Evolutionary conservation across 2,329 filamentous ascomycete species (phyloP).

Genomic region (Xylaria sp.): DNA sequence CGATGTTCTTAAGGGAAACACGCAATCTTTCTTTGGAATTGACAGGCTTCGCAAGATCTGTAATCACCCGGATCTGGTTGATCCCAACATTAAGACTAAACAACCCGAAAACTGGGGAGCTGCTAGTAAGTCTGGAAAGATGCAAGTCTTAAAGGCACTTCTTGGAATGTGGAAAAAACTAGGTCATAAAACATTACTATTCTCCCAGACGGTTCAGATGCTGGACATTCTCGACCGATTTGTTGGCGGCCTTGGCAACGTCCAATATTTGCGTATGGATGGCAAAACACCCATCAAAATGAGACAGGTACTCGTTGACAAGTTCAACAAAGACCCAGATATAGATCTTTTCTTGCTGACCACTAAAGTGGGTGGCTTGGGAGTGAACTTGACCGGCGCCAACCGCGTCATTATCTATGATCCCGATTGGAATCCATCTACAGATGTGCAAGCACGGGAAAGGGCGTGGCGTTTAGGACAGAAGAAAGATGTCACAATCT

Average conservation of each 20-base stretch:
- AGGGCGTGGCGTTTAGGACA: constrained; percentile 95
- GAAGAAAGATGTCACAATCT: constrained; percentile 94
- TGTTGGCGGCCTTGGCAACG: constrained; percentile 70
- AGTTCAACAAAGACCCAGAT: constrained; percentile 84
- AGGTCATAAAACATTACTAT: constrained; percentile 92
- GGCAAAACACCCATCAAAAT: constrained; percentile 88
- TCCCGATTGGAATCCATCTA: constrained; percentile 98
- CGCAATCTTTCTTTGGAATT: constrained; percentile 87
- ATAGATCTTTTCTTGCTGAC: constrained; percentile 92
- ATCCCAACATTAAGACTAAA: constrained; percentile 67
- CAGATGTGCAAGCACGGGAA: constrained; percentile 93
- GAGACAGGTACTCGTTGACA: constrained; percentile 89
- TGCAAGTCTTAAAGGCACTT: constrained; percentile 91
- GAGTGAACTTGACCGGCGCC: constrained; percentile 93
- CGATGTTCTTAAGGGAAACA: constrained; percentile 78
- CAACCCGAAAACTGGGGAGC: constrained; percentile 80
- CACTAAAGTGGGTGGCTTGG: constrained; percentile 93
- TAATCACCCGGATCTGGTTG: constrained; percentile 91
- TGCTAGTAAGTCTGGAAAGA: constrained; percentile 86
- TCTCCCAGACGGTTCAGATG: constrained; percentile 95
- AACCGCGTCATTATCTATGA: constrained; percentile 98
- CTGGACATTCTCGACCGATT: constrained; percentile 92
- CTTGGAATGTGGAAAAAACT: constrained; percentile 88
- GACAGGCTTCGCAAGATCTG: constrained; percentile 95
- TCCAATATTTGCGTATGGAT: constrained; percentile 91